A percentile compares a stretch with the other conserved stretches of the same genome.
Evolutionary conservation across 140 eudicot genomes (phyloP).

Genomic region (Bidens hawaiensis): DNA sequence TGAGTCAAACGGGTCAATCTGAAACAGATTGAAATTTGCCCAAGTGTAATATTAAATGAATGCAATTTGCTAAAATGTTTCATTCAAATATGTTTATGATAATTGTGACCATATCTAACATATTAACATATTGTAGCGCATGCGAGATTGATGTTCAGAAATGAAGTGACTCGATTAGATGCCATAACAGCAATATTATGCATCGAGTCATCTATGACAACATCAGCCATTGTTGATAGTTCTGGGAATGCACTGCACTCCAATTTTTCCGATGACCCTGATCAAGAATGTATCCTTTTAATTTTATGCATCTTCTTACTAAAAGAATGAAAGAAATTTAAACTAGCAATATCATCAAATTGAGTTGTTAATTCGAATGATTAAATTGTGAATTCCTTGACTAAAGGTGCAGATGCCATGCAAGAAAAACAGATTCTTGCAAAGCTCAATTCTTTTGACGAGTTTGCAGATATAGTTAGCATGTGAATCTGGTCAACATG

Average conservation of each 20-base stretch:
- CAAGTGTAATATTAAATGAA: neutral
- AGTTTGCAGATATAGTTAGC: slow-evolving; percentile 10
- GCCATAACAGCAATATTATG: slow-evolving; percentile 92
- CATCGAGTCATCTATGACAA: slow-evolving; percentile 97
- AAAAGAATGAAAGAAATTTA: neutral
- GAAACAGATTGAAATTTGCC: neutral
- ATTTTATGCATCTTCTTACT: neutral
- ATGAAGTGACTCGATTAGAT: slow-evolving; percentile 75
- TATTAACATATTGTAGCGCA: slow-evolving; percentile 59
- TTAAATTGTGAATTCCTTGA: slow-evolving; percentile 34
- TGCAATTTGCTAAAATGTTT: neutral
- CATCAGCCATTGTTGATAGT: slow-evolving; percentile 87
- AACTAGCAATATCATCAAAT: neutral
- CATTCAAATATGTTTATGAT: neutral
- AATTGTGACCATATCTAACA: slow-evolving; percentile 4
- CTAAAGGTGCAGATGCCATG: slow-evolving; percentile 48
- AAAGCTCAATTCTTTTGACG: slow-evolving; percentile 45
- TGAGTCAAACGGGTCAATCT: neutral
- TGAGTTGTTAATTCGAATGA: neutral
- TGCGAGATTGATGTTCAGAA: slow-evolving; percentile 93
- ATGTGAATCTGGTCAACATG: slow-evolving; percentile 11
- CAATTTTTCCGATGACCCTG: slow-evolving; percentile 81
- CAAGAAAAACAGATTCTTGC: slow-evolving; percentile 70
- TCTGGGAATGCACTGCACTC: slow-evolving; percentile 95
- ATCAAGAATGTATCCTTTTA: slow-evolving; percentile 85